A percentile compares a stretch with the other conserved stretches of the same genome.
phyloP scores from a whole-genome alignment of 352 stramenopile species.

The Pythium biforme region DNA sequence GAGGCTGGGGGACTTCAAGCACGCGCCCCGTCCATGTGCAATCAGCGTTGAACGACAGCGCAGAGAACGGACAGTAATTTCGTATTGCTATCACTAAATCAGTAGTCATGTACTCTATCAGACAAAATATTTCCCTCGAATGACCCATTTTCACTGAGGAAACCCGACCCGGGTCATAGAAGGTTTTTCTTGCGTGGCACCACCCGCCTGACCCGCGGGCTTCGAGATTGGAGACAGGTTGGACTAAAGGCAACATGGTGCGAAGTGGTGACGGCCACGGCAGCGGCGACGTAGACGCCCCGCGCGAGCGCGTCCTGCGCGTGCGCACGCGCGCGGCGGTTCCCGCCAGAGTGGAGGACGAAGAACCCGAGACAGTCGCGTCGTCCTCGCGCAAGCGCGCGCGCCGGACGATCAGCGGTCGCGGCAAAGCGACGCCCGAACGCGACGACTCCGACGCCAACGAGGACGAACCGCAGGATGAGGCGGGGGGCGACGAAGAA shows the following conservation, averaged over 20 bases:
- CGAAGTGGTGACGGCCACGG: conserved; percentile 1
- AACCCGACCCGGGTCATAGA: too few species aligned
- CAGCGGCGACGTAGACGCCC: background rate
- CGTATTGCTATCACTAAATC: too few species aligned
- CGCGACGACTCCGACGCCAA: background rate
- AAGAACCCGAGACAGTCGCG: background rate
- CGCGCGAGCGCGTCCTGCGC: conserved; percentile 9
- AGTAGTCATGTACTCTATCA: too few species aligned
- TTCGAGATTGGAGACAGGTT: background rate
- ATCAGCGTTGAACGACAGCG: too few species aligned
- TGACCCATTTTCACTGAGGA: too few species aligned
- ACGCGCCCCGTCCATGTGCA: too few species aligned
- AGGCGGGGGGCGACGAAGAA: too few species aligned
- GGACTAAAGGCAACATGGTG: conserved; percentile 5
- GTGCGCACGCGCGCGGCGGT: background rate
- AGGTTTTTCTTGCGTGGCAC: too few species aligned
- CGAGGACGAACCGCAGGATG: background rate
- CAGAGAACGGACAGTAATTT: too few species aligned
- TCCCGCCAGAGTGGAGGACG: background rate
- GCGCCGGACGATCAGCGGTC: conserved; percentile 5
- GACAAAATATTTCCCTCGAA: too few species aligned
- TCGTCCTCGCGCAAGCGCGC: conserved; percentile 10
- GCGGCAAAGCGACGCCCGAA: conserved; percentile 1
- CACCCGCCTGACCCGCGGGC: conserved; percentile 4
- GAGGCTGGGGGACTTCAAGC: too few species aligned